Base-by-base conservation (phyloP, 208 protist genomes). In the Acanthamoeba comandoni region DNA sequence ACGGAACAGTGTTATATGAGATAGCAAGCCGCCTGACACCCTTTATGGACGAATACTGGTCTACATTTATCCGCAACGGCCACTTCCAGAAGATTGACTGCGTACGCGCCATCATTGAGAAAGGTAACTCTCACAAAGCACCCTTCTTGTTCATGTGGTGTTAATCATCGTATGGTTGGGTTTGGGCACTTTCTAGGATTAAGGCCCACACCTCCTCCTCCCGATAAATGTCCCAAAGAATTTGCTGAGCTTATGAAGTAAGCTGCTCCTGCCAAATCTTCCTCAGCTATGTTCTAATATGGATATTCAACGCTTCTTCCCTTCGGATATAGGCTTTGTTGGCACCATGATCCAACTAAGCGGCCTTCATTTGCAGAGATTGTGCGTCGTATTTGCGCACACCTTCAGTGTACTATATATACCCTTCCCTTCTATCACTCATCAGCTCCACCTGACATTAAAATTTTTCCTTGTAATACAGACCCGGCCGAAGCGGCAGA, bases 21-120 rank as follows among this genome's bases (percentile, higher is more conserved):
- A 80, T 80, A 43, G 71, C 71, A 2, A 60, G 49, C 26, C 71
- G 71, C 71, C 71, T 80, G 9, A 80, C 71, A 9, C 71, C 71
- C 71, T 80, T 58, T 31, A 26, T 80, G 26, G 71, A 80, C 49
- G 71, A 80, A 17, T 80, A 80, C 39, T 80, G 71, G 71, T 80
- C 35, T 26, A 43, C 49, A 24, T 80, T 80, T 52, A 43, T 80
- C 35, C 71, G 71, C 17, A 80, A 80, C 49, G 58, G 58, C 71
- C 58, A 58, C 71, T 80, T 80, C 71, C 71, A 80, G 71, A 80
- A 80, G 71, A 80, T 80, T 43, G 71, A 80, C 49, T 80, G 71
- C 71, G 58, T 80, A 24, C 71, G 71, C 24, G 71, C 71, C 71
- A 80, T 80, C 71, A 80, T 80, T 31, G 17, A 80, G n/a, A 26